Base-by-base conservation (phyloP, 306 rosid genomes). In the Astragalus membranaceus region DNA sequence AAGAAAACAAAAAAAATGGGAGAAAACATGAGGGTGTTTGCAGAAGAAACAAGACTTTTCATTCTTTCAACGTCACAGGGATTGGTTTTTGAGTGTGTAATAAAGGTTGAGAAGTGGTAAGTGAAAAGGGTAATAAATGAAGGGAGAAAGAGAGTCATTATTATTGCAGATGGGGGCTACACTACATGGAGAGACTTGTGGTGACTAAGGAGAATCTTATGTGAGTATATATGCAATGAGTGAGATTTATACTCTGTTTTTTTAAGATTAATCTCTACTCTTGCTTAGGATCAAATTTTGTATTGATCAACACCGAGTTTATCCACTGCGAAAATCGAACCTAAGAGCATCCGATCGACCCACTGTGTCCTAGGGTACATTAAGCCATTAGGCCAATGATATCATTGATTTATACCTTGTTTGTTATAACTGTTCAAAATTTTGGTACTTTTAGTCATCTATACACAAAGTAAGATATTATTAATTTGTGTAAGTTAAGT, bases 111-210 rank as follows among this genome's bases (percentile, higher is more conserved):
- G 37, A 8, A 65, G 23, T 36, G 32, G 15, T 33, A 70, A 55
- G 71, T 20, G 67, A 75, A 47, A 67, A 46, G 67, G n/a, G 73
- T 74, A 13, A 83, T 77, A 74, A 60, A 80, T 69, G 81, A 79
- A 52, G 59, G 41, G 41, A 17, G 78, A 87, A 85, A 78, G 89
- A 60, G 75, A 36, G 81, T 20, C 78, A 2, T 20, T 20, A 74
- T 84, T 78, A 80, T 82, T 58, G 59, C 66, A 47, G 71, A 33
- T 23, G 68, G 69, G 69, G 69, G 51, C 51, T 63, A 16, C 50
- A 37, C 30, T 26, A 26, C 30, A 26, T n/a, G 43, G 74, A 48
- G 57, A 46, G 41, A 69, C 46, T 57, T 77, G 14, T 37, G 6
- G 8, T 46, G 15, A 49, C 41, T 3, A 46, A 7, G 13, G 49